Conservation (phyloP, 148 eudicot genomes). For the Vaccinium darrowii region DNA sequence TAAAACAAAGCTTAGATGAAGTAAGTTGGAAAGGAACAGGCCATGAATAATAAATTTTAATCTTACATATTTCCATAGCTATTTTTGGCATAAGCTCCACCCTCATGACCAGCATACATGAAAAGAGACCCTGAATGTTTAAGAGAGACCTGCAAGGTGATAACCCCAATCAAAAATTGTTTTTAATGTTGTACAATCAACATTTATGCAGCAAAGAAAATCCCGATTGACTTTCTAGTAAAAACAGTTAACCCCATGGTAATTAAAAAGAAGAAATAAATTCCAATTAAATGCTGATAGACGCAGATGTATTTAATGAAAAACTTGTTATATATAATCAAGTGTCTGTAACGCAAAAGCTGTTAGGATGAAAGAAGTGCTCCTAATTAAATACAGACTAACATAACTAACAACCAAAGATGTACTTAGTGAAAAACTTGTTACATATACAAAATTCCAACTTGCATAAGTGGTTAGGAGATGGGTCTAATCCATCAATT, state of each 20-base stretch:
- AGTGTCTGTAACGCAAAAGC: too few species aligned
- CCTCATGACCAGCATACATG: slow-evolving; percentile 98
- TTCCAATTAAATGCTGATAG: not conserved
- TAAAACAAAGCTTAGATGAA: not conserved
- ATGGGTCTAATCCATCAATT: not conserved
- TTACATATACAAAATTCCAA: not conserved
- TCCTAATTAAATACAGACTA: too few species aligned
- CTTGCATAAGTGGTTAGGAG: not conserved
- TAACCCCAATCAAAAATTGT: not conserved
- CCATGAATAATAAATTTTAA: not conserved
- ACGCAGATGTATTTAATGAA: too few species aligned
- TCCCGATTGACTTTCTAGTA: not conserved
- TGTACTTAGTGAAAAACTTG: not conserved
- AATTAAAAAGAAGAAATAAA: not conserved
- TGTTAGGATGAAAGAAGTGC: too few species aligned
- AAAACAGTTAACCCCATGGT: not conserved
- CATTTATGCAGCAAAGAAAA: not conserved
- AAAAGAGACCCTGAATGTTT: slow-evolving; percentile 98
- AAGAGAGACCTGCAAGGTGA: slow-evolving; percentile 71
- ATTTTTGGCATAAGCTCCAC: slow-evolving; percentile 99
- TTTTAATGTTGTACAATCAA: not conserved
- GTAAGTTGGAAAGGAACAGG: not conserved
- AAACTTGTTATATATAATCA: too few species aligned
- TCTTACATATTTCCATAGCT: slow-evolving; percentile 94
- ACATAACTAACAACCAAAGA: too few species aligned